phyloP scores from a whole-genome alignment of 1,284 basidiomycete genomes.

The Ceratorhiza oryzae-sativae region DNA sequence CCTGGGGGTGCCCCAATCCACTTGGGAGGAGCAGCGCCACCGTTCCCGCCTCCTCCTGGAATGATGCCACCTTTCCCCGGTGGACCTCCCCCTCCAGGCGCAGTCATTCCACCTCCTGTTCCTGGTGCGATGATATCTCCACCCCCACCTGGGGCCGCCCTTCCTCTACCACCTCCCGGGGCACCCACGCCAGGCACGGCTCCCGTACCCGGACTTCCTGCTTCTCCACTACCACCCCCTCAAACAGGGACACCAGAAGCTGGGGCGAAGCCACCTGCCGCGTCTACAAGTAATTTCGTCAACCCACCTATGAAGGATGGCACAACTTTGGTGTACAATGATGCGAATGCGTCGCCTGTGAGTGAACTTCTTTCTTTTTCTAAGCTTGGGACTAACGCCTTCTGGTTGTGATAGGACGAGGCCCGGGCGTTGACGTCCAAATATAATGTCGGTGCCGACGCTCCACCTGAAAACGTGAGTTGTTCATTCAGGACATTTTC shows the following conservation, averaged over 20 bases:
- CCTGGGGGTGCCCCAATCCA: conserved; percentile 27
- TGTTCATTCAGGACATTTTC: too few relatives aligned
- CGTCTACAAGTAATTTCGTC: conserved; percentile 19
- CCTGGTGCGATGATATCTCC: conserved; percentile 4
- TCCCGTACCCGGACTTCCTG: too few relatives aligned
- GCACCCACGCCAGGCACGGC: background rate
- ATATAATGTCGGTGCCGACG: conserved; percentile 11
- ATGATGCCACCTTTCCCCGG: conserved; percentile 15
- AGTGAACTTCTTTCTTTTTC: background rate
- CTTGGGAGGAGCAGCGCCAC: conserved; percentile 20
- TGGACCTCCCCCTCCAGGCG: conserved; percentile 14
- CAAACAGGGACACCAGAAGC: background rate
- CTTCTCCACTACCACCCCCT: conserved; percentile 5
- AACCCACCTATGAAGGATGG: conserved; percentile 41
- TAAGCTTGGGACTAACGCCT: background rate
- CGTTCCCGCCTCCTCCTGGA: conserved; percentile 39
- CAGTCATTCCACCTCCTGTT: conserved; percentile 7
- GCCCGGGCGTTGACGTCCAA: conserved; percentile 34
- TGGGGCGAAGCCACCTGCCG: background rate
- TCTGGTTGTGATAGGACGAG: conserved; percentile 34
- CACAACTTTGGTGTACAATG: conserved; percentile 38
- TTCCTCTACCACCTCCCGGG: conserved; percentile 9
- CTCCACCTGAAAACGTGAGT: background rate
- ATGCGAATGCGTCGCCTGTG: conserved; percentile 40
- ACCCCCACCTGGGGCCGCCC: conserved; percentile 10